These are phyloP conservation scores for Zarea fungicola DNA, from an alignment of 2,329 filamentous ascomycete species.

Conservation along the genomic window DNA sequence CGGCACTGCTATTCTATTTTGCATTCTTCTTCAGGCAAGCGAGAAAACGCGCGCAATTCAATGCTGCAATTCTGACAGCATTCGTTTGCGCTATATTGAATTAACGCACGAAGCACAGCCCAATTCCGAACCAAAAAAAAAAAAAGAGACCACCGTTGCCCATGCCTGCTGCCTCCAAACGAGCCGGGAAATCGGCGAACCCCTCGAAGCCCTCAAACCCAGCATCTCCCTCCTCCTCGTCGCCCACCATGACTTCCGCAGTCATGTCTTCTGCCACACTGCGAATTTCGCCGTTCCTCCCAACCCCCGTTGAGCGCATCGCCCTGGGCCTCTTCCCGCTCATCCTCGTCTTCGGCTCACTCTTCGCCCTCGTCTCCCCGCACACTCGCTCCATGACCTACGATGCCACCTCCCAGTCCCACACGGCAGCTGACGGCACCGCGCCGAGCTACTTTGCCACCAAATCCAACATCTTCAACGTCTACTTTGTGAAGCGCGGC, in stretches of 20 bases:
- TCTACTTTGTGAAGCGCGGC: conserved; percentile 88
- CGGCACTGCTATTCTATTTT: no score
- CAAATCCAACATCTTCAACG: conserved; percentile 89
- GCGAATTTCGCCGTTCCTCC: conserved; percentile 56
- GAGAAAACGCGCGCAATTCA: no score
- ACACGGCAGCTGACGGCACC: conserved; percentile 45
- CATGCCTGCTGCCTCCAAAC: conserved; percentile 26
- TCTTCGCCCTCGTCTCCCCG: conserved; percentile 76
- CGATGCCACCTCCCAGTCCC: conserved; percentile 57
- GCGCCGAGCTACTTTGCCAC: conserved; percentile 86
- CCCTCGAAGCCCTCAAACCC: conserved; percentile 9
- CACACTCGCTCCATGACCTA: conserved; percentile 60
- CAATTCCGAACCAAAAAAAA: background rate
- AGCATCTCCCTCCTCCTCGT: conserved; percentile 4
- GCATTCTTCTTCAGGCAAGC: no score
- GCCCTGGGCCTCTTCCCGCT: conserved; percentile 68
- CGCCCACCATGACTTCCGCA: conserved; percentile 13
- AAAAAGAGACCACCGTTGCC: background rate
- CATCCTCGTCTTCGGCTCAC: conserved; percentile 72
- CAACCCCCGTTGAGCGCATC: conserved; percentile 61
- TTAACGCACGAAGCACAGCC: no score
- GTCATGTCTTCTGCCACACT: conserved; percentile 19
- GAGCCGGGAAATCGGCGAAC: conserved; percentile 9
- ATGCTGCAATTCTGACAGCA: no score
- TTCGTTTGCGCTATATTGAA: no score